These are phyloP conservation scores for Crinitomyces ghanaensis DNA, from an alignment of 805 yeast species.

Conservation along the genomic window DNA sequence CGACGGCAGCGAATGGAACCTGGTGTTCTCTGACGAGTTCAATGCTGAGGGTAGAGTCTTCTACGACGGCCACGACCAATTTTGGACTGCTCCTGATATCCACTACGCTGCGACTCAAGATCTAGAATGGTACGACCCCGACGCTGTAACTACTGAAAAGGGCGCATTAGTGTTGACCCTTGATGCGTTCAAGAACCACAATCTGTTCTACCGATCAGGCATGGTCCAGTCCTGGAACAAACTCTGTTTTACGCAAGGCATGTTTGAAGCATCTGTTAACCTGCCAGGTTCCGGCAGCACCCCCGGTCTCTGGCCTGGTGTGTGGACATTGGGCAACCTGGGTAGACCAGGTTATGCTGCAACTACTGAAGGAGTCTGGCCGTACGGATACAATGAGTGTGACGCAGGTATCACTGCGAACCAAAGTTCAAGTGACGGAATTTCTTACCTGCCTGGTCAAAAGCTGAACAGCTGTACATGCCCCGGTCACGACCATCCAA, in stretches of 20 bases:
- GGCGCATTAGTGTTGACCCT: constrained; percentile 59
- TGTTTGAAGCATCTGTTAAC: constrained; percentile 60
- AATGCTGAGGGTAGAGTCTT: constrained; percentile 83
- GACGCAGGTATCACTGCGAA: constrained; percentile 94
- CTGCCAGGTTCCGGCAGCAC: constrained; percentile 71
- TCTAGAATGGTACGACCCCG: constrained; percentile 93
- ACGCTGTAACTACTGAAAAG: constrained; percentile 64
- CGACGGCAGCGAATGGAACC: constrained; percentile 57
- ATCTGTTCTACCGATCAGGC: constrained; percentile 74
- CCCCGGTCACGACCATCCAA: constrained; percentile 76
- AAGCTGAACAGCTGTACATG: constrained; percentile 69
- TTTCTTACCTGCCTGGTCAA: constrained; percentile 80
- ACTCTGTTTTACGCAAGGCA: constrained; percentile 79
- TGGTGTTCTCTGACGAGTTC: constrained; percentile 88
- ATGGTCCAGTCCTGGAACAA: constrained; percentile 92
- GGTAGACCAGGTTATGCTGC: constrained; percentile 88
- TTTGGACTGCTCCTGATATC: constrained; percentile 75
- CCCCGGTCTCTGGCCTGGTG: constrained; percentile 91
- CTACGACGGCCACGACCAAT: constrained; percentile 84
- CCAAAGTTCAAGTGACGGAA: constrained; percentile 84
- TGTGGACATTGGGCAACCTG: constrained; percentile 89
- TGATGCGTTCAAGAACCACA: constrained; percentile 77
- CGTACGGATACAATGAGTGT: constrained; percentile 75
- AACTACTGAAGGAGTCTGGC: constrained; percentile 91
- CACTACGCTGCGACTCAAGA: constrained; percentile 82